Evolutionary conservation across 2,329 filamentous ascomycete genomes (phyloP).

Genomic region (Coniella vitis): DNA sequence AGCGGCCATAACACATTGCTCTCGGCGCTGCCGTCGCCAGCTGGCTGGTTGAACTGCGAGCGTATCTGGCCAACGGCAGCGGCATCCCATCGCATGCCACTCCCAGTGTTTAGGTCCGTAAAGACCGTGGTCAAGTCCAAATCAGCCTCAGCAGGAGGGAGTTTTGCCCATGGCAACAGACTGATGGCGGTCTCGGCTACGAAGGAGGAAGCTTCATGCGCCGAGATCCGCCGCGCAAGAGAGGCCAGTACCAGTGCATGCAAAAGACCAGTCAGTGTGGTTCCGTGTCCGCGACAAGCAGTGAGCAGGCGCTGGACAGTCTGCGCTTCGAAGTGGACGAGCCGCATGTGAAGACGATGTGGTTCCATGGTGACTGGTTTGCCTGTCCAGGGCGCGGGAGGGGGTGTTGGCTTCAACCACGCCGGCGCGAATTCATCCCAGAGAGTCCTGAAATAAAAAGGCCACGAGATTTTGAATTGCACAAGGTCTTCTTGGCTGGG

Average conservation of each 20-base stretch:
- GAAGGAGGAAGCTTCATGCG: conserved; percentile 28
- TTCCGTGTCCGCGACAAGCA: conserved; percentile 32
- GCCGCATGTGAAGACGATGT: conserved; percentile 29
- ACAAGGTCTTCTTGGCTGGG: conserved; percentile 35
- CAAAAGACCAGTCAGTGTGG: conserved; percentile 43
- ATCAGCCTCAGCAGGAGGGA: conserved; percentile 15
- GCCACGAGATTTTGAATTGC: conserved; percentile 31
- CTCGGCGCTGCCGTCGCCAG: conserved; percentile 15
- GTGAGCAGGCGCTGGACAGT: conserved; percentile 28
- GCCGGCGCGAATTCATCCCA: conserved; percentile 34
- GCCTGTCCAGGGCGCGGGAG: conserved; percentile 32
- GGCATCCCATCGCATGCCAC: conserved; percentile 25
- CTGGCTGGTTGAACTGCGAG: not conserved
- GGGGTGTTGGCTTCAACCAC: conserved; percentile 27
- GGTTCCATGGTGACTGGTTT: conserved; percentile 29
- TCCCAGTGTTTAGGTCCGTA: conserved; percentile 33
- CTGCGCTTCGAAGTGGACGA: conserved; percentile 28
- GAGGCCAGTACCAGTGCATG: conserved; percentile 38
- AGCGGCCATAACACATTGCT: conserved; percentile 35
- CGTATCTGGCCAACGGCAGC: conserved; percentile 23
- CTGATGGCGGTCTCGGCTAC: conserved; percentile 35
- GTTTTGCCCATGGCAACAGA: conserved; percentile 32
- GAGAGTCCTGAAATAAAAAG: conserved; percentile 34
- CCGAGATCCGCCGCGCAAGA: conserved; percentile 31
- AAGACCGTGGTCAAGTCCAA: conserved; percentile 28